phyloP scores from a whole-genome alignment of 768 basidiomycete genomes.

The Lentinula edodes region DNA sequence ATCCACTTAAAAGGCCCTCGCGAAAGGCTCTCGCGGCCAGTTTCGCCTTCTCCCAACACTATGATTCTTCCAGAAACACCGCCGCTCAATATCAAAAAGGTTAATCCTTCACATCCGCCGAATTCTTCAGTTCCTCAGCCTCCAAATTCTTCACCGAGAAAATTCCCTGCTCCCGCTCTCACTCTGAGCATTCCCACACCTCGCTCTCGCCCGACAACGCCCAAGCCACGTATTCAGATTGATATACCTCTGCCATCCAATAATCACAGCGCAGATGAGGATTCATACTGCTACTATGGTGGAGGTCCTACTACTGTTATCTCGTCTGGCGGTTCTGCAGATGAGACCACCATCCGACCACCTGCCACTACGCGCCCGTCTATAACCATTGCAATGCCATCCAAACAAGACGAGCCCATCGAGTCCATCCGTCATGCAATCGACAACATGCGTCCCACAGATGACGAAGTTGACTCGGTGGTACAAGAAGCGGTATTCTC shows the following conservation, averaged over 20 bases:
- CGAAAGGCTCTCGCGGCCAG: background rate
- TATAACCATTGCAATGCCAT: constrained; percentile 21
- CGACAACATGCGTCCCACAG: constrained; percentile 29
- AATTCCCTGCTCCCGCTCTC: constrained; percentile 23
- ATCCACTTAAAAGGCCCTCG: constrained; percentile 40
- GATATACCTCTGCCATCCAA: constrained; percentile 21
- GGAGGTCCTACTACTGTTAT: constrained; percentile 30
- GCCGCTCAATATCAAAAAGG: constrained; percentile 25
- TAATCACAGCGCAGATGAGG: constrained; percentile 11
- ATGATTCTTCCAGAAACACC: constrained; percentile 19
- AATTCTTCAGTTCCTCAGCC: background rate
- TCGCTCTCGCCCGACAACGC: constrained; percentile 19
- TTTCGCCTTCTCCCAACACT: constrained; percentile 15
- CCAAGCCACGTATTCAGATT: constrained; percentile 26
- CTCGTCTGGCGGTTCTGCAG: constrained; percentile 22
- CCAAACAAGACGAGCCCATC: constrained; percentile 27
- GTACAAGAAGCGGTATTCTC: constrained; percentile 15
- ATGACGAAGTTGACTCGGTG: constrained; percentile 23
- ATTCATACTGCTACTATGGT: constrained; percentile 30
- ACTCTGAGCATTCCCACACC: constrained; percentile 21
- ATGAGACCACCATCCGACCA: constrained; percentile 42
- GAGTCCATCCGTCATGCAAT: background rate
- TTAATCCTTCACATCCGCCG: constrained; percentile 16
- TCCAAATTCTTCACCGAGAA: constrained; percentile 14
- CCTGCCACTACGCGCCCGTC: constrained; percentile 12